Percentiles rank a stretch among this genome's conserved stretches.
Conservation (phyloP, 495 filamentous ascomycete genomes). For the Aspergillus kassunensis region DNA sequence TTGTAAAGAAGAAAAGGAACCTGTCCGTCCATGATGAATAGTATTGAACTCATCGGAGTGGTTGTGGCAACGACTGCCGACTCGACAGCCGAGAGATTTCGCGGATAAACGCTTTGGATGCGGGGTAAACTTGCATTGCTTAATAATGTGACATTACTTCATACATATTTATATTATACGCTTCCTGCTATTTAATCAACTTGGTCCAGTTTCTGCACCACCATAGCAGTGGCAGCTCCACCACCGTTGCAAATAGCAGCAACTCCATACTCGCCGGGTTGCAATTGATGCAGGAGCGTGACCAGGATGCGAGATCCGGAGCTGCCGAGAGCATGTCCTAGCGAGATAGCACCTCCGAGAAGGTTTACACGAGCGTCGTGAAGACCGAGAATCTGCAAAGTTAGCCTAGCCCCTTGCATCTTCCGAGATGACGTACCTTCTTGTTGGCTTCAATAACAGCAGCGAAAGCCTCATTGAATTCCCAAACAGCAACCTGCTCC, state of each 20-base stretch:
- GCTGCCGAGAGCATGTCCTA: constrained; percentile 94
- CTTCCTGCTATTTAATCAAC: constrained; percentile 37
- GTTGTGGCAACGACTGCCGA: constrained; percentile 16
- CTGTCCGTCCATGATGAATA: constrained; percentile 1
- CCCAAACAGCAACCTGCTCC: constrained; percentile 89
- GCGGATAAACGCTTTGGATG: constrained; percentile 13
- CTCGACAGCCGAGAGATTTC: constrained; percentile 8
- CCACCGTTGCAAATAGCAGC: constrained; percentile 97
- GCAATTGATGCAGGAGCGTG: constrained; percentile 83
- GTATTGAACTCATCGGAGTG: constrained; percentile 1
- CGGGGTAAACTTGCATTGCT: constrained; percentile 2
- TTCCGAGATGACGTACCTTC: constrained; percentile 56
- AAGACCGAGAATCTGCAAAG: constrained; percentile 67
- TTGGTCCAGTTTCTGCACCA: constrained; percentile 80
- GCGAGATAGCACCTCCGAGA: constrained; percentile 83
- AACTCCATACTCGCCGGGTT: constrained; percentile 87
- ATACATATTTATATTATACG: constrained; percentile 4
- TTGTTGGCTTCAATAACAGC: constrained; percentile 94
- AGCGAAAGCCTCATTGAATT: constrained; percentile 98
- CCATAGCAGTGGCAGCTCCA: constrained; percentile 84
- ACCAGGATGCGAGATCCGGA: constrained; percentile 90
- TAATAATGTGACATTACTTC: background rate
- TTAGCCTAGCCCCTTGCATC: constrained; percentile 13
- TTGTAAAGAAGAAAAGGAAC: background rate
- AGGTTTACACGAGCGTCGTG: constrained; percentile 76